These are phyloP conservation scores for Pleodorina starrii DNA, from an alignment of 139 green algal genomes.

Conservation along the genomic window DNA sequence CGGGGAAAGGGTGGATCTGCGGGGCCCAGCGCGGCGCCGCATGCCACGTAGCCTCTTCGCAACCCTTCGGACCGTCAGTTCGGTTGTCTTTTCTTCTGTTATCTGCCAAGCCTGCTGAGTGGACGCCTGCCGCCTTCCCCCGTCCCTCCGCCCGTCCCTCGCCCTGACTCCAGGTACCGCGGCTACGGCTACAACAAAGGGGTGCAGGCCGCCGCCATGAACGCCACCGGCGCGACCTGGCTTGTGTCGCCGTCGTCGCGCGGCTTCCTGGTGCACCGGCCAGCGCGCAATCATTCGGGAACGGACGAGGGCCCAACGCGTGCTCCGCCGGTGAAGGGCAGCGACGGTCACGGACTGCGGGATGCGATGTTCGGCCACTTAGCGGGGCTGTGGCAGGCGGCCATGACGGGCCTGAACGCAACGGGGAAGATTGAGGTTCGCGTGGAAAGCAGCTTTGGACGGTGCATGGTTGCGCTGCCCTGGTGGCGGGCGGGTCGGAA, in stretches of 20 bases:
- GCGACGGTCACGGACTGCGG: no score
- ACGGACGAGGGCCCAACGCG: constrained; percentile 17
- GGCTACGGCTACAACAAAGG: constrained; percentile 56
- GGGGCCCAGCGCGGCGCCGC: no score
- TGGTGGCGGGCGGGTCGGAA: no score
- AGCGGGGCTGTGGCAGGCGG: neutral
- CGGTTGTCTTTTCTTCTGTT: no score
- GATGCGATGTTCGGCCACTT: constrained; percentile 34
- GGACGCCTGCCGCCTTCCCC: no score
- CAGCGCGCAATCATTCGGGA: no score
- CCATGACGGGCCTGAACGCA: neutral
- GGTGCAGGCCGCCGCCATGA: constrained; percentile 37
- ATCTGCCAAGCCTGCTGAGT: no score
- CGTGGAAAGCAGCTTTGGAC: neutral
- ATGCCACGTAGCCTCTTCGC: no score
- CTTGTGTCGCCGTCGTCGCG: constrained; percentile 14
- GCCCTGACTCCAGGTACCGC: constrained; percentile 37
- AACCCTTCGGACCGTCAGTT: no score
- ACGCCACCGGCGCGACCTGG: constrained; percentile 20
- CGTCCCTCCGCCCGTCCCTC: neutral
- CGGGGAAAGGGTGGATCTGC: no score
- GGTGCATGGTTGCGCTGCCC: neutral
- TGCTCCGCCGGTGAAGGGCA: no score
- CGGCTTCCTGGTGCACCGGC: constrained; percentile 47
- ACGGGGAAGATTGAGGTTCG: neutral